Conservation (phyloP, 192 early-diverging fungal species). For the Obelidium mucronatum region DNA sequence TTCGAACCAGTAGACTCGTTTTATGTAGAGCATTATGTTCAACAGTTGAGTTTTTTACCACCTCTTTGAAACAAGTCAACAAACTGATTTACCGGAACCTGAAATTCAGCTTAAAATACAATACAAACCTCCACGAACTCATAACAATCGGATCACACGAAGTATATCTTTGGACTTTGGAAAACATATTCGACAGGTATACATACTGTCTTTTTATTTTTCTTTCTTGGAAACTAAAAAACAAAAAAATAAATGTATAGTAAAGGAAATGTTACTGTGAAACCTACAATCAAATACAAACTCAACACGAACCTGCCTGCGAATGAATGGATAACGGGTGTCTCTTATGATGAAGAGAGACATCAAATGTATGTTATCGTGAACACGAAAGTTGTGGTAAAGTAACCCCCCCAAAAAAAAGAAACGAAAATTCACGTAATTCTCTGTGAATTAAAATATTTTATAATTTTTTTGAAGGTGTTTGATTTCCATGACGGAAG, state of each 20-base stretch:
- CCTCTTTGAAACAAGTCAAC: slow-evolving; percentile 40
- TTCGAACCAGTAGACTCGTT: slow-evolving; percentile 46
- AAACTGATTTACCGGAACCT: no score
- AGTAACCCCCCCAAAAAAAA: slow-evolving; percentile 1
- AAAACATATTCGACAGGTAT: slow-evolving; percentile 13
- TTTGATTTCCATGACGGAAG: slow-evolving; percentile 16
- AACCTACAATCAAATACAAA: slow-evolving; percentile 34
- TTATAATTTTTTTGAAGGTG: no score
- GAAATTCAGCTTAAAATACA: slow-evolving; percentile 48
- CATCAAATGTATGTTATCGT: slow-evolving; percentile 46
- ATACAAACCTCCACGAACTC: slow-evolving; percentile 38
- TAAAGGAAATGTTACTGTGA: slow-evolving; percentile 32
- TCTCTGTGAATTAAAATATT: slow-evolving; percentile 47
- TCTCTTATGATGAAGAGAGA: slow-evolving; percentile 42
- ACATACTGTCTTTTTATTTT: not conserved
- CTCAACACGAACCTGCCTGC: slow-evolving; percentile 36
- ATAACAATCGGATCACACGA: slow-evolving; percentile 49
- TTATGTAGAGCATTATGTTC: slow-evolving; percentile 39
- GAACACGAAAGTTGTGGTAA: slow-evolving; percentile 56
- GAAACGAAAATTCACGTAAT: slow-evolving; percentile 39
- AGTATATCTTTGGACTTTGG: slow-evolving; percentile 23
- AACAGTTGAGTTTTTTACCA: slow-evolving; percentile 43
- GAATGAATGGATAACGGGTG: slow-evolving; percentile 55
- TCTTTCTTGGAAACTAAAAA: not conserved
- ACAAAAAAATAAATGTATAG: not conserved